Evolutionary conservation across 2,329 filamentous ascomycete species (phyloP), one percentile per base, ranked within the genome.

Genomic region (Falciphora oryzae): DNA sequence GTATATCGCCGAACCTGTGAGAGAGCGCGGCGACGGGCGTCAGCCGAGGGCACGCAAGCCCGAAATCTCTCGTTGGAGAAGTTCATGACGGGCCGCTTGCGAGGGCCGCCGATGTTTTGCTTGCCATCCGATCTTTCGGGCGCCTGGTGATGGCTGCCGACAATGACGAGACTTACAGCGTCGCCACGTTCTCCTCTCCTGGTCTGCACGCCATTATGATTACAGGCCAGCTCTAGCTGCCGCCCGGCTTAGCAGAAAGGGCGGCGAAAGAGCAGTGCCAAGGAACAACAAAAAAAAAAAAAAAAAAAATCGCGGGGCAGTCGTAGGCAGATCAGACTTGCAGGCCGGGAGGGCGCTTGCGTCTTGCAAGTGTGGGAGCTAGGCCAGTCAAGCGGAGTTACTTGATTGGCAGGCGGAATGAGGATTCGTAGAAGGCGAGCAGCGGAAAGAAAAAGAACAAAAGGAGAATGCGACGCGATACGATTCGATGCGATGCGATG

Each of bases 1-100:
- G 91, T 64, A 93, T 74, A 72, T 94, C 91, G 67, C 85, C 89
- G 71, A 91, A 93, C 71, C 90, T 93, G 68, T 18, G 28, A 59
- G 10, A 63, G 44, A 29, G 38, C 25, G 59, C 14, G 25, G 25
- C 27, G 29, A 59, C 29, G 29, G 25, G 18, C 27, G 18, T 61
- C 32, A 61, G 59, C 10, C n/a, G 8, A 27, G 59, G 22, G 31
- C 32, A 44, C 31, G 13, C 31, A n/a, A 32, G 29, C 29, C 22
- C 29, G 16, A 60, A 25, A 5, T 3, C 11, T 5, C 35, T 38
- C 35, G 35, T 4, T 38, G 4, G 35, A 18, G 35, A 38, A 38
- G 14, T 10, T 2, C 13, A 14, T 16, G 35, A 16, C 35, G 16
- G 2, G 11, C 14, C 8, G 35, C 11, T 38, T 38, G 13, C 11